These are phyloP conservation scores for Niveomyces coronatus DNA, from an alignment of 2,329 filamentous ascomycete species.

Conservation along the genomic window DNA sequence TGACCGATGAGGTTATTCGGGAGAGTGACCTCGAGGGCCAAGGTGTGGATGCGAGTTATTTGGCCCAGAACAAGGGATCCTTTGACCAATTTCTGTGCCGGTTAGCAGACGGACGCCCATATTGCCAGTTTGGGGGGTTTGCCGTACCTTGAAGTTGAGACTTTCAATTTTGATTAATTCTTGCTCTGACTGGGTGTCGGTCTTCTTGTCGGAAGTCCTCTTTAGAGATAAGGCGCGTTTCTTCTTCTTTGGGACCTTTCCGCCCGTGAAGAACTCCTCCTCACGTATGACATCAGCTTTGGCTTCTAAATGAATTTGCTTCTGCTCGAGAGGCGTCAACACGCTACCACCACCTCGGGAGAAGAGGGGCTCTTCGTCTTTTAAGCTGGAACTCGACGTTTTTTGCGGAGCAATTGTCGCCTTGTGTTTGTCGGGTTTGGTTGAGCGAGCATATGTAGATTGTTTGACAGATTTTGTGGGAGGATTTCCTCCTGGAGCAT, in stretches of 20 bases:
- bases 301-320: conserved; percentile 90
- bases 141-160: conserved; percentile 71
- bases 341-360: conserved; percentile 86
- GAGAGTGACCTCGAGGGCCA: conserved; percentile 71
- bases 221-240: conserved; percentile 44
- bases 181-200: conserved; percentile 34
- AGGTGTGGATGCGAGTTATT: conserved; percentile 66
- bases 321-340: conserved; percentile 86
- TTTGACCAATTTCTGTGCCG: conserved; percentile 60
- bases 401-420: conserved; percentile 25
- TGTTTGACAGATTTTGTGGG: conserved; percentile 39
- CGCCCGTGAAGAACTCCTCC: conserved; percentile 50
- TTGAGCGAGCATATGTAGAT: conserved; percentile 34
- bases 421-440: conserved; percentile 29
- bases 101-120: conserved; percentile 6
- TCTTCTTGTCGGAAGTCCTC: conserved; percentile 42
- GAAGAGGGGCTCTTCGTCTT: conserved; percentile 81
- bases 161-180: conserved; percentile 67
- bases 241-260: conserved; percentile 39
- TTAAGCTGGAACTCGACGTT: conserved; percentile 36
- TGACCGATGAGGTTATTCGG: conserved; percentile 91
- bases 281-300: conserved; percentile 88
- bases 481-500: conserved; percentile 41
- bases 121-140: not conserved
- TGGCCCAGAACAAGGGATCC: conserved; percentile 85